Conservation (phyloP, 805 yeast genomes). For the Candida peoriensis region DNA sequence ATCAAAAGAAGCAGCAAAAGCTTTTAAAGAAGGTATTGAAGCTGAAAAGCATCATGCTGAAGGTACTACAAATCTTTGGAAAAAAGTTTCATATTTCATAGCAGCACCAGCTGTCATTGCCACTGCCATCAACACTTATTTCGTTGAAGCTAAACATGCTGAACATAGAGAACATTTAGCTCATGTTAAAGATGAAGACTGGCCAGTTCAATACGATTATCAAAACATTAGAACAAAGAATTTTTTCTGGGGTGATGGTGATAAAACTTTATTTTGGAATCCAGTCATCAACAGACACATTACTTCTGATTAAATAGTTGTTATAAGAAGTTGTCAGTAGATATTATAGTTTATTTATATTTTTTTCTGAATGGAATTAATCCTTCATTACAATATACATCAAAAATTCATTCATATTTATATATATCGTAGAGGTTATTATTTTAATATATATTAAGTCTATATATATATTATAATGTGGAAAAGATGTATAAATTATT, state of each 20-base stretch:
- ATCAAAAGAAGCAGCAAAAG: conserved; percentile 50
- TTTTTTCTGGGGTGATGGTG: conserved; percentile 99
- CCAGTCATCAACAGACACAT: conserved; percentile 85
- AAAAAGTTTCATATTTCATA: conserved; percentile 70
- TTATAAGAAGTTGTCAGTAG: too few species aligned
- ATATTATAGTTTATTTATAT: background rate
- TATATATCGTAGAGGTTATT: too few species aligned
- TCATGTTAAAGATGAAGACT: conserved; percentile 76
- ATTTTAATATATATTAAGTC: too few species aligned
- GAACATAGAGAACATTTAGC: conserved; percentile 76
- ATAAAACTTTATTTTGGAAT: conserved; percentile 96
- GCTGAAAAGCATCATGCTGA: conserved; percentile 77
- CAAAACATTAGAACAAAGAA: conserved; percentile 84
- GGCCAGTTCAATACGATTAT: conserved; percentile 89
- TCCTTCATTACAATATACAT: background rate
- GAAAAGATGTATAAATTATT: conserved; percentile 86
- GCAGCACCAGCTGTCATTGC: conserved; percentile 79
- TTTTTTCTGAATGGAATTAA: too few species aligned
- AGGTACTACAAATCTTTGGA: conserved; percentile 76
- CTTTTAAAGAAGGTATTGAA: conserved; percentile 53
- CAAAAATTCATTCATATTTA: too few species aligned
- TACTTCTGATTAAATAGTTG: too few species aligned
- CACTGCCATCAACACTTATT: conserved; percentile 76
- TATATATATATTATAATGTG: conserved; percentile 42
- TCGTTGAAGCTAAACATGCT: conserved; percentile 83